Evolutionary conservation across 441 rosid genomes (phyloP), one percentile per base, ranked within the genome.

Genomic region (Adansonia grandidieri): DNA sequence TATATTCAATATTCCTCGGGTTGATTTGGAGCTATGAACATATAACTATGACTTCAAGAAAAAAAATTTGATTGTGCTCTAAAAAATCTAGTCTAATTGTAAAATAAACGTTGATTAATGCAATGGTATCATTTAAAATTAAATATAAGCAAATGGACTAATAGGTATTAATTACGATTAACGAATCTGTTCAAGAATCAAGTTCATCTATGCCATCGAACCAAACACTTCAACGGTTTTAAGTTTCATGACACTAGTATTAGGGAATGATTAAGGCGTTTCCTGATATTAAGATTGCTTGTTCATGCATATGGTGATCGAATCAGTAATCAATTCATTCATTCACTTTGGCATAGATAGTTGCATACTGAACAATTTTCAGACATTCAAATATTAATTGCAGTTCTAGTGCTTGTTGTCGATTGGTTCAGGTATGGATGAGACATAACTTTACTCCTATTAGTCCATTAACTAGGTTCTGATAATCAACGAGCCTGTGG

Each of bases 381-480:
- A 57, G 50, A 47, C 72, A 47, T 47, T 68, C 37, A 56, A 67
- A 67, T 67, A 68, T 63, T 63, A 32, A 63, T 32, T 63, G 19
- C 28, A 62, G 15, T 22, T 5, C 28, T 11, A 61, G 42, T 62
- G 24, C 66, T 62, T 28, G 42, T 28, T 28, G 7, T 42, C 40
- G n/a, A 11, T 67, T 44, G 24, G 71, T 67, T 45, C 71, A 67
- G 24, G 44, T 64, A 19, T 68, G 72, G 72, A 19, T 11, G 32
- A 68, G 9, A 47, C 51, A 45, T 67, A 67, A 67, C 72, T 67
- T 67, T 19, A 67, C 71, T 63, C 19, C 44, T 15, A 14, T 63
- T 14, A 5, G 4, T 32, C 47, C 68, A 32, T 32, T 32, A 28
- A 63, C 14, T 63, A 13, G 45, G 68, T 32, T 63, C 68, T 63